Evolutionary conservation across 257 asterid genomes (phyloP), one percentile per base, ranked within the genome.

Genomic region (Solanum chiquidenum): DNA sequence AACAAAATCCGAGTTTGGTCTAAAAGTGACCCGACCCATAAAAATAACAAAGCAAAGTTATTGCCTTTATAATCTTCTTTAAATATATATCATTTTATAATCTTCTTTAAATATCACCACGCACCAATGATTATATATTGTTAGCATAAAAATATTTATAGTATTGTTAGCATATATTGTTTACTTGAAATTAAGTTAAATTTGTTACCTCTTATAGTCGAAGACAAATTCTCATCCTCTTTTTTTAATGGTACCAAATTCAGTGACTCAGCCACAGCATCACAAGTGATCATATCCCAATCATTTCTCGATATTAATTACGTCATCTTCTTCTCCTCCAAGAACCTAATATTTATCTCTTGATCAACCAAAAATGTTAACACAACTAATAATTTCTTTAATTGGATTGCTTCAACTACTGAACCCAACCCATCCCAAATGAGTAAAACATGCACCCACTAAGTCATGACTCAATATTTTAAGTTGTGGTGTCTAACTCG

Each of bases 401-500:
- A 68, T 86, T 37, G 55, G 4, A 90, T 35, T 10, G 88, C 92
- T 11, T 91, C 92, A 1, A 91, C 80, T 1, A 77, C 21, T 40
- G 92, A 91, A 34, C 90, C 84, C 2, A 9, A 4, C 7, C 90
- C 90, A 87, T 40, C 87, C 91, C 0, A 86, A 91, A 69, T 91
- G 92, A 82, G 92, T 91, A 87, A 91, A 84, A 86, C 88, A 91
- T 7, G 90, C 93, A 38, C 90, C 93, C 1, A 88, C 86, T 4
- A 91, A 91, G 16, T 71, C 91, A 52, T 91, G 87, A 35, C 87
- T 89, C 84, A 91, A 37, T 58, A 91, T 88, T 80, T 55, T 74
- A 37, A 86, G 33, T 20, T 91, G 93, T 3, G 93, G 90, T 2
- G 90, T 89, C 91, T 91, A 91, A 5, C 21, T 71, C 71, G 55